Percentiles rank a stretch among this genome's conserved stretches.
phyloP scores from a whole-genome alignment of 2,329 filamentous ascomycete genomes.

The Lachnellula cervina region DNA sequence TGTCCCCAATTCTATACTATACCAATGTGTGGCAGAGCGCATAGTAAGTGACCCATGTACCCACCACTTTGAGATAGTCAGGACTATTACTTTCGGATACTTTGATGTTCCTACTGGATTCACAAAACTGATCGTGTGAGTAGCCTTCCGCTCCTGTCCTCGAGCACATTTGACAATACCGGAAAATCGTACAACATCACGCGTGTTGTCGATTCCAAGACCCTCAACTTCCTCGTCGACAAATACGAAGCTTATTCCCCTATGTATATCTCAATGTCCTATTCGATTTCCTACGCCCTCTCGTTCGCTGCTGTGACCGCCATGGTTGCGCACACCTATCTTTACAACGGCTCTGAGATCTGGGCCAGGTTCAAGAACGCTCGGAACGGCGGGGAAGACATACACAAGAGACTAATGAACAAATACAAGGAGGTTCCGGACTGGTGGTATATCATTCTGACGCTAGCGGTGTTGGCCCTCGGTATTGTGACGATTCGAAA shows the following conservation, averaged over 20 bases:
- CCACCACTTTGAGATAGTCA: neutral
- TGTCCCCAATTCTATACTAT: slow-evolving; percentile 58
- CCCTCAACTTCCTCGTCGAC: slow-evolving; percentile 47
- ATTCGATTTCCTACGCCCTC: slow-evolving; percentile 63
- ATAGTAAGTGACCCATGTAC: slow-evolving; percentile 33
- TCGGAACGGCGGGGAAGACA: slow-evolving; percentile 2
- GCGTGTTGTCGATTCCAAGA: slow-evolving; percentile 56
- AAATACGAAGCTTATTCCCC: slow-evolving; percentile 68
- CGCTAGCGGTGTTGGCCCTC: slow-evolving; percentile 5
- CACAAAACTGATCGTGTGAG: neutral
- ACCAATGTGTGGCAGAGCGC: slow-evolving; percentile 57
- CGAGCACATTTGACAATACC: slow-evolving; percentile 68
- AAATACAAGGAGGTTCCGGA: slow-evolving; percentile 7
- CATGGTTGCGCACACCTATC: slow-evolving; percentile 59
- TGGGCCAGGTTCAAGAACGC: slow-evolving; percentile 36
- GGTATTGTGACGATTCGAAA: slow-evolving; percentile 5
- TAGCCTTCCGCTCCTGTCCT: slow-evolving; percentile 60
- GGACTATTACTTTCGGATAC: too few relatives aligned
- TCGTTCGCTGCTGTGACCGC: slow-evolving; percentile 68
- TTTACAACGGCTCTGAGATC: slow-evolving; percentile 64
- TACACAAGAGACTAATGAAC: slow-evolving; percentile 12
- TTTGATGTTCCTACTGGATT: neutral
- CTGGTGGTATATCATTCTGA: slow-evolving; percentile 14
- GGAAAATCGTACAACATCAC: slow-evolving; percentile 58
- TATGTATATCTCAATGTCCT: slow-evolving; percentile 67